Evolutionary conservation across 176 grass and related monocot genomes (phyloP), one percentile per base, ranked within the genome.

Genomic region (Raddia distichophylla): DNA sequence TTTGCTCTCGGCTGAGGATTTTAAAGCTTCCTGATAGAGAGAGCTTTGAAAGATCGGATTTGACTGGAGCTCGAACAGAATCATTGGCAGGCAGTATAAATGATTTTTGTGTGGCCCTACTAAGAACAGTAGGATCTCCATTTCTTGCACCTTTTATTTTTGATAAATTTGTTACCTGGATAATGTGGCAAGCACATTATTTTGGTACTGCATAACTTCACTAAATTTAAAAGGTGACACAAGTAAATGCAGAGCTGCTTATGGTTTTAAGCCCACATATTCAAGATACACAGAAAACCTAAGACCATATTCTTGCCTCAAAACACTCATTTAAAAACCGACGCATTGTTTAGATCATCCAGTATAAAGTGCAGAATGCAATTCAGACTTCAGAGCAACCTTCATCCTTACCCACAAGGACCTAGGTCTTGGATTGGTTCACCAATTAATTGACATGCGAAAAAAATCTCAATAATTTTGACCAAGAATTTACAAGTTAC

Each of bases 1-100:
- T 94, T 78, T 88, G 86, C 61, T 94, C 88, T 78, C 82, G 64
- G 68, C 74, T 88, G 59, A 94, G 91, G 40, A 94, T 80, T 94
- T 91, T 86, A 76, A 88, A 73, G 56, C 71, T 91, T 80, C 83
- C 88, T 70, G 71, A 74, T 46, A 81, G 86, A 84, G 70, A 80
- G 49, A 76, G 46, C 75, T 91, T 94, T 80, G 83, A 76, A 80
- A 79, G 27, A 62, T 92, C 87, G 2, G 86, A 48, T 91, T 88
- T 94, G 46, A 79, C 83, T 70, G 86, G 74, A 80, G 83, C 68
- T 53, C 60, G 86, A 80, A 71, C 20, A 80, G 74, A 64, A 46
- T 71, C 64, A 7, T 83, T 86, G 17, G 80, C 35, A 6, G 84
- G 64, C 4, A 45, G 81, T 77, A 83, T 60, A 66, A 62, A 73